Base-by-base conservation (phyloP, 1,284 basidiomycete genomes). In the Anthracocystis walkeri region DNA sequence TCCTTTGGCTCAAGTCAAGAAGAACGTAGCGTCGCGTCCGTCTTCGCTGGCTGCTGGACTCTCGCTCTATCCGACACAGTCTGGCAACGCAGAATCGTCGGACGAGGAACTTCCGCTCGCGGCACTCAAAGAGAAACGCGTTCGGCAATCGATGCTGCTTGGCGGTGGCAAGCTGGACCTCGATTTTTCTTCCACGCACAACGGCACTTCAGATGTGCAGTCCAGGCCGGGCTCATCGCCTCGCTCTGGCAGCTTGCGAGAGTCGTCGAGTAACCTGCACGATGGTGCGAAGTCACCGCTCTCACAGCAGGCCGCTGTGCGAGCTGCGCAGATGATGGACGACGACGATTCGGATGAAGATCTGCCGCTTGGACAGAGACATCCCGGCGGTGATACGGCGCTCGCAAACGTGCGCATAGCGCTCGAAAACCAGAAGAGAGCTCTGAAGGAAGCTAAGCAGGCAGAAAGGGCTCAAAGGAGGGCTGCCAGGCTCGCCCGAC, bases 91-190 rank as follows among this genome's bases (percentile, higher is more conserved):
- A n/a, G 75, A 77, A 0, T 80, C 78, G 4, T 78, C 76, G 7
- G 79, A 81, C 29, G 79, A 81, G 41, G 79, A 79, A 41, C 41
- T 81, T 23, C 75, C 79, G 2, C 65, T 81, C 1, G 79, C 79
- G 18, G 77, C 78, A 18, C 60, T 81, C 29, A 75, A 76, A 45
- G 72, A 79, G 48, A 81, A 78, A 55, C 68, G 75, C 40, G 60
- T 73, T 20, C 53, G 64, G 21, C 65, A 66, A 40, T 70, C 70
- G 25, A 66, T 58, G 66, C 20, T 66, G 38, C 44, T 75, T 2
- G 75, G 72, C 16, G 62, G 65, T 14, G 78, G 78, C 38, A 66
- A 59, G 42, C 65, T 81, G 4, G 69, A 81, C 51, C 59, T 79
- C 10, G 69, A 80, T 68, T 80, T 81, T 65, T 35, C 51, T 1